A percentile compares a stretch with the other conserved stretches of the same genome.
These are phyloP conservation scores for Microsporum canis DNA, from an alignment of 2,329 filamentous ascomycete genomes.

Conservation along the genomic window DNA sequence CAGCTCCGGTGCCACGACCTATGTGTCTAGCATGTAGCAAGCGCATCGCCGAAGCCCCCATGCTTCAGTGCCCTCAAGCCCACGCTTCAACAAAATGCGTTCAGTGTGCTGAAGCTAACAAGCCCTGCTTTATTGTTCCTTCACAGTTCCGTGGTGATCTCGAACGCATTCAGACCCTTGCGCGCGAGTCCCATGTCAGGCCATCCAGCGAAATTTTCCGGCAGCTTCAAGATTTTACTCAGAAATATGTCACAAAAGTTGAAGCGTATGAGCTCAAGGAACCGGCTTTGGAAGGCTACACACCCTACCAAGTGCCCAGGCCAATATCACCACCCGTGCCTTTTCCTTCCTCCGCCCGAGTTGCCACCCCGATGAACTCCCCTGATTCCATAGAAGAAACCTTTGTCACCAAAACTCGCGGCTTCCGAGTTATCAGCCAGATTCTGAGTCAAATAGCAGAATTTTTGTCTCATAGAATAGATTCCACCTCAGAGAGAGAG, in stretches of 20 bases:
- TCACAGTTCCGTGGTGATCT: not conserved
- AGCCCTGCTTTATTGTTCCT: not conserved
- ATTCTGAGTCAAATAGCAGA: not conserved
- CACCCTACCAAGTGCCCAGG: not conserved
- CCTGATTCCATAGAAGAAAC: not conserved
- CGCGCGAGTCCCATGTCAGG: not conserved
- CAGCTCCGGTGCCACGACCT: not conserved
- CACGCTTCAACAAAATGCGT: not conserved
- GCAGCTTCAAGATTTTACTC: not conserved
- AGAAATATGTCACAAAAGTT: not conserved
- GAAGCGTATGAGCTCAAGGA: not conserved
- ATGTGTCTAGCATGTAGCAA: slow-evolving; percentile 1
- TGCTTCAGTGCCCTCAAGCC: not conserved
- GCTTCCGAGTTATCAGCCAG: not conserved
- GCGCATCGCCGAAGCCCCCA: not conserved
- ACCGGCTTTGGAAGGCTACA: not conserved
- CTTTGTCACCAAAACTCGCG: not conserved
- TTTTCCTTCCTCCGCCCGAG: not conserved
- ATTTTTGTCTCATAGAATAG: not conserved
- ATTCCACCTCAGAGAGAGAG: not conserved
- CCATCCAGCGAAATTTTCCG: not conserved
- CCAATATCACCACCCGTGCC: not conserved
- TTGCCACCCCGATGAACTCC: not conserved
- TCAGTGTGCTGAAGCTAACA: not conserved
- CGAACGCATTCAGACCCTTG: not conserved